Conservation (phyloP, 306 rosid genomes). For the Delonix regia region DNA sequence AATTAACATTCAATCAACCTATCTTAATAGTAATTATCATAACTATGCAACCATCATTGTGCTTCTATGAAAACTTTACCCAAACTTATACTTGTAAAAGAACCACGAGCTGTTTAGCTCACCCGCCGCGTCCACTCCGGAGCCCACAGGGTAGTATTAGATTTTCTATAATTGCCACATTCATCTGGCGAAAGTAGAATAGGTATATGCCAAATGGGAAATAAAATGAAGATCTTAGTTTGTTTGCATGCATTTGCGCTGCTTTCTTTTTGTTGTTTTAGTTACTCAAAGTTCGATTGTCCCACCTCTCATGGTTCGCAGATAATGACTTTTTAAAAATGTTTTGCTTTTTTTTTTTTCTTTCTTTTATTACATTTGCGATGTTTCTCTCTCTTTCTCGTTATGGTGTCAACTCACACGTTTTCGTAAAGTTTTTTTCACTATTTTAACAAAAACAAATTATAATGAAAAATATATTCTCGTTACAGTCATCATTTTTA, state of each 20-base stretch:
- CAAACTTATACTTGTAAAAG: not conserved
- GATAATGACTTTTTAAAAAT: conserved; percentile 70
- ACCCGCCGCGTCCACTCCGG: conserved; percentile 9
- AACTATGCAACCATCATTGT: too few relatives aligned
- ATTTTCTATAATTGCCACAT: conserved; percentile 32
- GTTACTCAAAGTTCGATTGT: conserved; percentile 41
- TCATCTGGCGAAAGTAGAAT: not conserved
- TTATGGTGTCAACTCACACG: conserved; percentile 16
- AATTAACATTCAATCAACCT: too few relatives aligned
- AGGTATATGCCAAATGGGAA: not conserved
- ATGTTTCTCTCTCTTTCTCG: conserved; percentile 20
- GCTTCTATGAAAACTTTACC: too few relatives aligned
- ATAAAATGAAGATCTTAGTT: conserved; percentile 22
- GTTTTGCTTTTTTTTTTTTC: conserved; percentile 27
- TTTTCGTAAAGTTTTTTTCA: not conserved
- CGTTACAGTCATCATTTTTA: not conserved
- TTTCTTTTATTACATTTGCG: conserved; percentile 2
- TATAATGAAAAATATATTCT: not conserved
- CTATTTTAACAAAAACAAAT: not conserved
- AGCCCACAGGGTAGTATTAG: not conserved
- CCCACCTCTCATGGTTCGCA: conserved; percentile 49
- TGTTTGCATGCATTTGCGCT: conserved; percentile 36
- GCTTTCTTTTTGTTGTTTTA: conserved; percentile 35
- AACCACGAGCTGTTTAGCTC: not conserved
- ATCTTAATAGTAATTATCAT: too few relatives aligned